Conservation (phyloP, 768 basidiomycete genomes). For the Rubroboletus satanas region DNA sequence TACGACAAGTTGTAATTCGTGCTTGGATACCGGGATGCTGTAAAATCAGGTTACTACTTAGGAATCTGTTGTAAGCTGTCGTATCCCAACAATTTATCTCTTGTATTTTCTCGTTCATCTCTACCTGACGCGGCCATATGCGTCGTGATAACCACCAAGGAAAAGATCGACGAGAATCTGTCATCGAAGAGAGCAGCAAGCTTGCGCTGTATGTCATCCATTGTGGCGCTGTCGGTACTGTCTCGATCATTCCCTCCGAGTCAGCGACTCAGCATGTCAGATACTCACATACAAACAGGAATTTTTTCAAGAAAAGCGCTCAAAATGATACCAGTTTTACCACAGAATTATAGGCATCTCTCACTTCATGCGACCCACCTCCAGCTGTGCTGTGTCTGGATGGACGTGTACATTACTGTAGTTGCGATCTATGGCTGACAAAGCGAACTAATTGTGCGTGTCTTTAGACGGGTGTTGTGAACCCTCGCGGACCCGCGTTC, state of each 20-base stretch:
- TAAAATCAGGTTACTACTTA: slow-evolving; percentile 8
- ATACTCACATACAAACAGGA: neutral
- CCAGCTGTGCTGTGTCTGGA: neutral
- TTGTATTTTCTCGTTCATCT: slow-evolving; percentile 10
- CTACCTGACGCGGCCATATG: too few species aligned
- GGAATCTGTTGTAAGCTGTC: slow-evolving; percentile 16
- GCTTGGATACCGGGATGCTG: neutral
- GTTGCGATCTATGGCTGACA: neutral
- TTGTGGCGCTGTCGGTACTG: neutral
- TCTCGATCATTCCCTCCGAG: neutral
- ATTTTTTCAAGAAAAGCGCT: neutral
- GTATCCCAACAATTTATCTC: slow-evolving; percentile 14
- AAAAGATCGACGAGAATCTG: neutral
- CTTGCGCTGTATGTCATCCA: neutral
- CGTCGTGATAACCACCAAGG: neutral
- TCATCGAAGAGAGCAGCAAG: neutral
- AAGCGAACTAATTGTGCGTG: neutral
- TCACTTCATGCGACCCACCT: neutral
- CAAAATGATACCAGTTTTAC: neutral
- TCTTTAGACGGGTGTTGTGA: too few species aligned
- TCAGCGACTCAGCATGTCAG: neutral
- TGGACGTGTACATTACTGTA: neutral
- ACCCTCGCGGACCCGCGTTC: neutral
- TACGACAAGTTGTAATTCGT: slow-evolving; percentile 82
- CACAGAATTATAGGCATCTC: neutral